These are phyloP conservation scores for Naganishia albida DNA, from an alignment of 1,284 basidiomycete species.

Conservation along the genomic window DNA sequence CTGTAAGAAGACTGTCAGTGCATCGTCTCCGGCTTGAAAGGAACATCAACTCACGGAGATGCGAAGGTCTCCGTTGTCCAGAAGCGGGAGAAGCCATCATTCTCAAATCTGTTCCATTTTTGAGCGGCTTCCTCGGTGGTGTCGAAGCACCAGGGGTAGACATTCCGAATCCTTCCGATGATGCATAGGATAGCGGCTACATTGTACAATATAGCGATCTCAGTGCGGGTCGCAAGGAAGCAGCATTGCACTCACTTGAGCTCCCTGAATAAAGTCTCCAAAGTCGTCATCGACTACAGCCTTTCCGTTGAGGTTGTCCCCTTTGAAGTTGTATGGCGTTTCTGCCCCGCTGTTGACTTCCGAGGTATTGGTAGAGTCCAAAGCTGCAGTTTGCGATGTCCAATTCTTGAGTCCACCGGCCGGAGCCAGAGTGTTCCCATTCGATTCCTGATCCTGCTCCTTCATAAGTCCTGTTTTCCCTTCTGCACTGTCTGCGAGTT, in stretches of 20 bases:
- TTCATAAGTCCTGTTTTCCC: conserved; percentile 41
- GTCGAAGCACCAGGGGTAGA: neutral
- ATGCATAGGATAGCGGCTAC: conserved; percentile 8
- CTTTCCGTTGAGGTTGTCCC: neutral
- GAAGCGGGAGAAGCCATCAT: neutral
- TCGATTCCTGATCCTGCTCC: neutral
- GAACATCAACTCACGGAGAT: conserved; percentile 37
- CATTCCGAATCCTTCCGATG: conserved; percentile 2
- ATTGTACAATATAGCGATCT: conserved; percentile 54
- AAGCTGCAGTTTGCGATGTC: neutral
- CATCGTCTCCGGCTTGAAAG: conserved; percentile 44
- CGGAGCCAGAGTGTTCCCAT: neutral
- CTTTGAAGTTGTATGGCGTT: neutral
- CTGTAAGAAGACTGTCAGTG: conserved; percentile 61
- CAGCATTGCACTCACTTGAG: neutral
- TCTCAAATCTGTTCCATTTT: neutral
- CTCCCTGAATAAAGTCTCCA: conserved; percentile 23
- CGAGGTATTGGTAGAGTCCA: conserved; percentile 40
- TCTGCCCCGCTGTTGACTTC: conserved; percentile 36
- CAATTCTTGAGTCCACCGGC: conserved; percentile 16
- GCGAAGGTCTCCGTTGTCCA: conserved; percentile 31
- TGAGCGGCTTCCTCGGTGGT: neutral
- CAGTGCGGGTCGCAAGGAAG: conserved; percentile 36
- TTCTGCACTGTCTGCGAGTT: conserved; percentile 54
- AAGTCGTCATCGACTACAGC: conserved; percentile 13